Conservation (phyloP, 176 grass and related monocot species). For the Puya raimondii region DNA sequence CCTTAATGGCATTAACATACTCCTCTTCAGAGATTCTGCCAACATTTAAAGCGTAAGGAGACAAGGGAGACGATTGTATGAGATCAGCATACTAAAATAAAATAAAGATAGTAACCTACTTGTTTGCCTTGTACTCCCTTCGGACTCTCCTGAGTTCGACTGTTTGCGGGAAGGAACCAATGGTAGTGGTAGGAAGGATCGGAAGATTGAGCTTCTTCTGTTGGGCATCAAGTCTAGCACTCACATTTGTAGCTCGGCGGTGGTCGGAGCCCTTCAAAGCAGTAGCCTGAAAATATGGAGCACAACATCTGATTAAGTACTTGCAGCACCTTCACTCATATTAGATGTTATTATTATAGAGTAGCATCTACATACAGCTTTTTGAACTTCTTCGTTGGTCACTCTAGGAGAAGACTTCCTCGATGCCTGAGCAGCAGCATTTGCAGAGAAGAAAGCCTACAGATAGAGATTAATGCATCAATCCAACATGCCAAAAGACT, state of each 20-base stretch:
- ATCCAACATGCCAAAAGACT: background rate
- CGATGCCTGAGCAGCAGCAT: constrained; percentile 81
- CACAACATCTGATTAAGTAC: background rate
- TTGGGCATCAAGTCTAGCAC: constrained; percentile 58
- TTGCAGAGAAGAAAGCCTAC: constrained; percentile 76
- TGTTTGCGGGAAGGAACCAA: constrained; percentile 83
- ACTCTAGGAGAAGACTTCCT: constrained; percentile 84
- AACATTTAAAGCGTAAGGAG: constrained; percentile 11
- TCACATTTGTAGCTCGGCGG: constrained; percentile 61
- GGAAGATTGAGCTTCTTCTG: constrained; percentile 94
- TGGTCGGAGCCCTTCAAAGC: constrained; percentile 82
- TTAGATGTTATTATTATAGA: constrained; percentile 2
- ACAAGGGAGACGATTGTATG: background rate
- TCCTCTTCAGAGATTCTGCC: constrained; percentile 83
- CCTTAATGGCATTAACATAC: constrained; percentile 65
- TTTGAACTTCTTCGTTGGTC: constrained; percentile 84
- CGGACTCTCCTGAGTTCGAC: constrained; percentile 80
- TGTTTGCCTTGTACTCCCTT: constrained; percentile 92
- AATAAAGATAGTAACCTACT: constrained; percentile 27
- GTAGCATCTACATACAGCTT: constrained; percentile 48
- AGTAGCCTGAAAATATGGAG: constrained; percentile 38
- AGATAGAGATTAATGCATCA: background rate
- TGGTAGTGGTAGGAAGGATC: constrained; percentile 74
- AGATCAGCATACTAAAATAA: constrained; percentile 9
- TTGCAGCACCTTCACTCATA: background rate